Base-by-base conservation (phyloP, 1,139 yeast species). In the Blastobotrys capitulatus region DNA sequence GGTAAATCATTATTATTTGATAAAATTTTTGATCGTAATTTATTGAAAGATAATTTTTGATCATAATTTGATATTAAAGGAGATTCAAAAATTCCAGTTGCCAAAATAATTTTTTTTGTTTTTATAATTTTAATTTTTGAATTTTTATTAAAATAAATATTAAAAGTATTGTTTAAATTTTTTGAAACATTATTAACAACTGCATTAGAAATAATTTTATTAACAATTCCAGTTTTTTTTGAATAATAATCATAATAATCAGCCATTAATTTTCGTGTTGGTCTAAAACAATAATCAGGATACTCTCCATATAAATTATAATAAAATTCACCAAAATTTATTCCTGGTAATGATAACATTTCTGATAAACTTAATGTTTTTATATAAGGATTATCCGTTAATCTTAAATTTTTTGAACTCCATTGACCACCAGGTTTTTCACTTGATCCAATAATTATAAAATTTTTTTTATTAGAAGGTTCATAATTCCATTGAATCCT, bases 301-400 rank as follows among this genome's bases (percentile, higher is more conserved):
- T 48, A 34, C n/a, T n/a, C n/a, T n/a, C n/a, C n/a, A n/a, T n/a
- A n/a, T n/a, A n/a, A n/a, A n/a, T n/a, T n/a, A n/a, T n/a, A n/a
- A n/a, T n/a, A n/a, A n/a, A n/a, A n/a, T 15, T 40, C 38, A 12
- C 55, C 53, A 46, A 54, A 46, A n/a, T 27, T 46, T 9, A 49
- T 53, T 10, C 29, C 66, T 1, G 71, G 71, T 36, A 68, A 48
- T 13, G 69, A 63, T 27, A 68, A 57, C 68, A 65, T 67, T 50
- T 66, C 70, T 2, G 66, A 66, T 47, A 66, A 68, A 47, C 68
- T 63, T 41, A 67, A 54, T 4, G 61, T 60, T 35, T 56, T 51
- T 1, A 54, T 48, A 7, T 52, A 57, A 5, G 55, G 50, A 19
- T 46, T 51, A 9, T 46, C 44, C 25, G 25, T n/a, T n/a, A n/a